These are phyloP conservation scores for Gremmenia infestans DNA, from an alignment of 2,329 filamentous ascomycete genomes.

Conservation along the genomic window DNA sequence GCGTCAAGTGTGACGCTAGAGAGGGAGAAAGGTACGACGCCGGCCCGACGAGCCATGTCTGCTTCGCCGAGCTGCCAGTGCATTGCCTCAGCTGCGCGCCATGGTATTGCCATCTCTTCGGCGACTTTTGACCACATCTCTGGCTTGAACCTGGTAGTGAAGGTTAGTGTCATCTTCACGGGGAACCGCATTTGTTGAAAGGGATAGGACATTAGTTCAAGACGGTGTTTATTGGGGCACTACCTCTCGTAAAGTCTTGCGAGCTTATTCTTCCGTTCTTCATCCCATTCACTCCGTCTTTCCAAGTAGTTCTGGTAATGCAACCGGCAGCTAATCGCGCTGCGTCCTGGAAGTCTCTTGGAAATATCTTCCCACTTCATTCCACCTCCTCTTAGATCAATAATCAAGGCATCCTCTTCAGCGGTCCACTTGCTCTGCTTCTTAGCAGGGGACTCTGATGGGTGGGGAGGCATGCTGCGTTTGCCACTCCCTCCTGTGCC, in stretches of 20 bases:
- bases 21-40: constrained; percentile 78
- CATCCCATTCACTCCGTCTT: constrained; percentile 88
- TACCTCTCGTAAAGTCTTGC: constrained; percentile 94
- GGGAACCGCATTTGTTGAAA: background rate
- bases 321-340: constrained; percentile 87
- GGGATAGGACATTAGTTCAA: background rate
- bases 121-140: constrained; percentile 98
- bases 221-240: constrained; percentile 26
- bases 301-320: constrained; percentile 98
- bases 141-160: constrained; percentile 71
- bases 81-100: constrained; percentile 95
- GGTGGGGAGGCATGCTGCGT: constrained; percentile 50
- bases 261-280: constrained; percentile 95
- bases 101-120: constrained; percentile 90
- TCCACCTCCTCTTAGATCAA: constrained; percentile 79
- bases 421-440: constrained; percentile 96
- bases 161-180: constrained; percentile 12
- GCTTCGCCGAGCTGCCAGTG: constrained; percentile 93
- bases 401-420: constrained; percentile 90
- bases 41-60: constrained; percentile 90
- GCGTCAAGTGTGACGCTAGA: constrained; percentile 50
- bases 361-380: constrained; percentile 99
- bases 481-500: constrained; percentile 33
- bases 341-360: constrained; percentile 81
- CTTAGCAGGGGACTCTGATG: constrained; percentile 68